Evolutionary conservation across 305 asterid genomes (phyloP).

Genomic region (Solanum hybrid): DNA sequence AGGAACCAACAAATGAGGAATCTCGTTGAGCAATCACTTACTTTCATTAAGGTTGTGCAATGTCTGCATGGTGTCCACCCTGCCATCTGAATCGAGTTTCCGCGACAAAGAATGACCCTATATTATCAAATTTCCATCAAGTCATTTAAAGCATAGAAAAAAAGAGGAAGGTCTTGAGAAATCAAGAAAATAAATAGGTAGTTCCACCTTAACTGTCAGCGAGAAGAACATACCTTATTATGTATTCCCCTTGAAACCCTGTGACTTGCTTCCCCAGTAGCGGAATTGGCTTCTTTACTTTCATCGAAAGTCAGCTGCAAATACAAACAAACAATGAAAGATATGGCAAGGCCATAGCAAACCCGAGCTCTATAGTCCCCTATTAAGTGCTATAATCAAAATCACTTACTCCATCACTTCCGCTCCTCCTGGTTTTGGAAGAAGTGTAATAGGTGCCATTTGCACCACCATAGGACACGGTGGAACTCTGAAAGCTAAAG

Average conservation of each 20-base stretch:
- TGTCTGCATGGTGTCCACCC: conserved; percentile 76
- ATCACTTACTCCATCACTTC: conserved; percentile 79
- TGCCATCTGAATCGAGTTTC: conserved; percentile 73
- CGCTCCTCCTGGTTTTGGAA: conserved; percentile 58
- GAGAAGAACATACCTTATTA: conserved; percentile 44
- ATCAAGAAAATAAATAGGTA: not conserved
- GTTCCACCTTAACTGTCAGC: not conserved
- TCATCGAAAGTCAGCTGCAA: conserved; percentile 70
- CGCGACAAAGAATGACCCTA: conserved; percentile 83
- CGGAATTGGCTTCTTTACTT: conserved; percentile 80
- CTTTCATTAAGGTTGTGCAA: conserved; percentile 84
- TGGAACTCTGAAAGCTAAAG: conserved; percentile 73
- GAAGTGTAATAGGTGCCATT: conserved; percentile 71
- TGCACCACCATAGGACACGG: conserved; percentile 72
- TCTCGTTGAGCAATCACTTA: not conserved
- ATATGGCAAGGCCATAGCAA: not conserved
- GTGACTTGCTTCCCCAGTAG: conserved; percentile 74
- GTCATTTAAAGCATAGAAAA: not conserved
- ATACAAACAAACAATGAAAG: conserved; percentile 5
- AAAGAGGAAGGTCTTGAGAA: not conserved
- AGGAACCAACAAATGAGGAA: not conserved
- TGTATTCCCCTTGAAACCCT: conserved; percentile 64
- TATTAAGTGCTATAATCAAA: not conserved
- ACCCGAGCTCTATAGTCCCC: not conserved
- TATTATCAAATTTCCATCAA: conserved; percentile 4